Conservation (phyloP, 148 eudicot genomes). For the Silene conica region DNA sequence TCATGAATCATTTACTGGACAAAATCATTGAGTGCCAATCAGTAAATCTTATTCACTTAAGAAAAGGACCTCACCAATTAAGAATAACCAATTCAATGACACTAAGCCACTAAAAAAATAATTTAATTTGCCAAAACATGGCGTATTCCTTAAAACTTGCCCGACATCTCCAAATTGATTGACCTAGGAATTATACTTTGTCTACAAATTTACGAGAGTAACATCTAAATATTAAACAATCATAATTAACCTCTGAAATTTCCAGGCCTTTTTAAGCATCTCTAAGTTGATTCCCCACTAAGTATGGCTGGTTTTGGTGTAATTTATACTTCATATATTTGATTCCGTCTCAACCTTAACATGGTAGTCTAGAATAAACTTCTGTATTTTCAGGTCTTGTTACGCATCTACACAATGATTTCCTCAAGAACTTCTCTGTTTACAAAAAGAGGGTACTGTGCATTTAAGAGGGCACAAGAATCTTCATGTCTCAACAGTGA, state of each 20-base stretch:
- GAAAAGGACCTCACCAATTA: constrained; percentile 1
- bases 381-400: neutral
- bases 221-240: constrained; percentile 11
- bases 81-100: constrained; percentile 5
- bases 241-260: constrained; percentile 6
- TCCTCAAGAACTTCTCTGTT: constrained; percentile 5
- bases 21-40: constrained; percentile 6
- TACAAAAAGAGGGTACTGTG: neutral
- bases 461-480: constrained; percentile 10
- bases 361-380: neutral
- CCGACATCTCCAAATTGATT: constrained; percentile 5
- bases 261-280: constrained; percentile 7
- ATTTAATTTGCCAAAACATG: constrained; percentile 6
- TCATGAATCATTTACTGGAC: neutral
- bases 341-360: constrained; percentile 3
- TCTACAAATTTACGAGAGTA: constrained; percentile 25
- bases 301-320: neutral
- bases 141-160: neutral
- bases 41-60: constrained; percentile 7
- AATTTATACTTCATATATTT: constrained; percentile 10
- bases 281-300: constrained; percentile 3
- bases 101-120: neutral
- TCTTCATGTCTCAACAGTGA: neutral
- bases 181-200: constrained; percentile 5
- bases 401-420: constrained; percentile 10